Evolutionary conservation across 2,329 filamentous ascomycete genomes (phyloP).

Genomic region (Talaromyces sp.): DNA sequence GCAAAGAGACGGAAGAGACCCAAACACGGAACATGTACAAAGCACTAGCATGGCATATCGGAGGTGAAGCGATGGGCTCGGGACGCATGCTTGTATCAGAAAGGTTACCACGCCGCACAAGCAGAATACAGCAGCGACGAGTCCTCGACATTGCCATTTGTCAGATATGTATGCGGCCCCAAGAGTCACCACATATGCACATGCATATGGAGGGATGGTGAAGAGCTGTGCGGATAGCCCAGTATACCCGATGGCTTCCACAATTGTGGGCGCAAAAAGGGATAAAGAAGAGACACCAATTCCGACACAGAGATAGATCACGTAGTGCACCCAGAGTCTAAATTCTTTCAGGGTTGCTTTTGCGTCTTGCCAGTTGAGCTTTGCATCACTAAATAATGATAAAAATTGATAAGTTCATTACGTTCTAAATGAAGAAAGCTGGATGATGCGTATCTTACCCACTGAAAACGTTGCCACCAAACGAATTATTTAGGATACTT

Average conservation of each 20-base stretch:
- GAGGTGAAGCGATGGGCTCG: neutral
- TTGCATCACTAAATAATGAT: constrained; percentile 9
- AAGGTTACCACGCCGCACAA: neutral
- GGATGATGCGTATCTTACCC: too few relatives aligned
- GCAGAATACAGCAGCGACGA: constrained; percentile 6
- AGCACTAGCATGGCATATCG: neutral
- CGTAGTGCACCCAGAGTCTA: constrained; percentile 29
- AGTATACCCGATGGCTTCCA: constrained; percentile 39
- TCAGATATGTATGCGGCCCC: constrained; percentile 18
- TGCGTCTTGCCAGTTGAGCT: constrained; percentile 28
- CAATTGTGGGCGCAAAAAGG: constrained; percentile 34
- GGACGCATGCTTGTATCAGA: neutral
- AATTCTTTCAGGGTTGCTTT: constrained; percentile 42
- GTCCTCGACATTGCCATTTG: constrained; percentile 21
- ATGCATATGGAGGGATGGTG: constrained; percentile 21
- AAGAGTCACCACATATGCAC: constrained; percentile 18
- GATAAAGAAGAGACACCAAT: neutral
- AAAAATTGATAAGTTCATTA: constrained; percentile 50
- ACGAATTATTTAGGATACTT: too few relatives aligned
- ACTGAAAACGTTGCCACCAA: too few relatives aligned
- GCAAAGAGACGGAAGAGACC: constrained; percentile 16
- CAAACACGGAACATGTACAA: neutral
- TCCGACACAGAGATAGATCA: neutral
- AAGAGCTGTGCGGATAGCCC: constrained; percentile 41
- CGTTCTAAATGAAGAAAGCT: constrained; percentile 39